Evolutionary conservation across 1,139 yeast species (phyloP).

Genomic region (Petasospora fabianii): DNA sequence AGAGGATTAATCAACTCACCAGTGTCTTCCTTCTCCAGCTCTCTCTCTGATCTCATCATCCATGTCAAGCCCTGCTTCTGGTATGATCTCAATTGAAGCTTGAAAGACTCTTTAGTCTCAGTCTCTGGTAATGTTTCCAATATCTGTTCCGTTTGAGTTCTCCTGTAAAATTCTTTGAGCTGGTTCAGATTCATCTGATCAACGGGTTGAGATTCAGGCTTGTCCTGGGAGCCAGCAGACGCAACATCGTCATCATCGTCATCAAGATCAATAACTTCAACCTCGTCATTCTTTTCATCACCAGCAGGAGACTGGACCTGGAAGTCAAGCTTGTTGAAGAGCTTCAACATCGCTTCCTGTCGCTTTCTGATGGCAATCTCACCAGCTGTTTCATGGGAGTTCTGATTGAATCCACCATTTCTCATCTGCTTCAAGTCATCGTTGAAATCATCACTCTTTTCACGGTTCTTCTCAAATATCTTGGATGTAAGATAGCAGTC

Average conservation of each 20-base stretch:
- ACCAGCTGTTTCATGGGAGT: conserved; percentile 44
- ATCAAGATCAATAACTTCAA: conserved; percentile 82
- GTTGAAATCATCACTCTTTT: conserved; percentile 8
- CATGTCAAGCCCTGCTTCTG: conserved; percentile 92
- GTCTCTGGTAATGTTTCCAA: conserved; percentile 79
- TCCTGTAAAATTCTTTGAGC: conserved; percentile 67
- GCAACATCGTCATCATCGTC: conserved; percentile 62
- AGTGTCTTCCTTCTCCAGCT: conserved; percentile 44
- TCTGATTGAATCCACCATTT: conserved; percentile 11
- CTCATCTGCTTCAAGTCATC: conserved; percentile 22
- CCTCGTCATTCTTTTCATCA: conserved; percentile 36
- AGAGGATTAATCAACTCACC: conserved; percentile 76
- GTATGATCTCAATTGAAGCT: conserved; percentile 72
- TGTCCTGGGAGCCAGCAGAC: conserved; percentile 29
- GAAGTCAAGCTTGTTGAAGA: conserved; percentile 49
- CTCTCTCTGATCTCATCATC: conserved; percentile 79
- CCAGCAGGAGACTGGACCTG: conserved; percentile 26
- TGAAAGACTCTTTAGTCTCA: conserved; percentile 53
- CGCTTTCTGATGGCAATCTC: conserved; percentile 52
- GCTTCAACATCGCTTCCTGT: conserved; percentile 52
- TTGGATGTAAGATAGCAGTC: conserved; percentile 54
- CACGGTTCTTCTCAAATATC: conserved; percentile 40
- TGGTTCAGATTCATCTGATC: conserved; percentile 64
- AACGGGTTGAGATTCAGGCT: conserved; percentile 9
- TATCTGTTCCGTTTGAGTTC: conserved; percentile 57